Base-by-base conservation (phyloP, 2,329 filamentous ascomycete genomes). In the Aspergillaceae sp. region DNA sequence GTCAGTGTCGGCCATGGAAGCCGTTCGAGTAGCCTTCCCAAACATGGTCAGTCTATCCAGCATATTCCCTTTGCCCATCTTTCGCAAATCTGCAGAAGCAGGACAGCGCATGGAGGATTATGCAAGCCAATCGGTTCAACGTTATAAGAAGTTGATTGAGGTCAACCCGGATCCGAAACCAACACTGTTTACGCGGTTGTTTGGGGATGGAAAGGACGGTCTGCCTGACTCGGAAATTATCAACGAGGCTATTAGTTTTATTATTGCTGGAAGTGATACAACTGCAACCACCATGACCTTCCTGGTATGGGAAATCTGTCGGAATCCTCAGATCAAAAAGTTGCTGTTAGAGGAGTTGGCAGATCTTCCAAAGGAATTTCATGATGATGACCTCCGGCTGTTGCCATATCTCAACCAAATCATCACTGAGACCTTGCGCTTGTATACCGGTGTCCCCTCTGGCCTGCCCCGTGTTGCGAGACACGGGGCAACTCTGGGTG, bases 341-440 rank as follows among this genome's bases (percentile, higher is more conserved):
- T 51, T 42, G 7, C 50, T 62, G 2, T 48, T 55, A 3, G 50
- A 43, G 1, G 59, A 62, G 41, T 8, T 61, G 6, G 45, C 36
- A 1, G n/a, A 29, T 29, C 41, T 61, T 1, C 48, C 56, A 1
- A 48, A 51, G 26, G 40, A 45, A 1, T 44, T 59, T 3, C 49
- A 44, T 0, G 56, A 63, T 26, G 43, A 74, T 64, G 57, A 64
- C 59, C 56, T 83, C 0, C 75, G 81, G 41, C 54, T 54, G 1
- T 64, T 82, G 0, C 73, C 76, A 1, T 56, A 79, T 4, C 64
- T 83, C 1, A 70, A 82, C 48, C 75, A 77, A n/a, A 65, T 81
- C 2, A 51, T 82, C n/a, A 71, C 70, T 57, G 79, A 83, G 56
- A 76, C 78, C 0, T 66, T 82, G 30, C 73, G 79, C 1, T 67